Evolutionary conservation across 73 alveolate genomes (phyloP).

Genomic region (Paramecium bursaria): DNA sequence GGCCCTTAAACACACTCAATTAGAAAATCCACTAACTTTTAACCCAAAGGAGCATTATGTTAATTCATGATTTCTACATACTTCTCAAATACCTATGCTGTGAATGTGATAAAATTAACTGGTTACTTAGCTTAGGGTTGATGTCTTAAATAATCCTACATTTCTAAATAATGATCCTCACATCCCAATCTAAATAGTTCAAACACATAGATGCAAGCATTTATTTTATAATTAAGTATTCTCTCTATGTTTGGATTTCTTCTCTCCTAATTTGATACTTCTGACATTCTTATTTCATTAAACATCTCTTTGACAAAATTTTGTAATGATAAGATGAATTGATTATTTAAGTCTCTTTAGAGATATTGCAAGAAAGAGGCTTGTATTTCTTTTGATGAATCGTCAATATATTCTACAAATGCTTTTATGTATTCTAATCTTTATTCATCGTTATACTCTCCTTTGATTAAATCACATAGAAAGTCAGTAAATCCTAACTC

Average conservation of each 20-base stretch:
- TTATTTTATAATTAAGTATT: slow-evolving; percentile 22
- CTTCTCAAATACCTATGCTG: slow-evolving; percentile 68
- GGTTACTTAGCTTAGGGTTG: slow-evolving; percentile 51
- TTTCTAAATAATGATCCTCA: slow-evolving; percentile 64
- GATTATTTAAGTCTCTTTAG: slow-evolving; percentile 41
- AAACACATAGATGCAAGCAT: slow-evolving; percentile 53
- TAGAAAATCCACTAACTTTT: slow-evolving; percentile 46
- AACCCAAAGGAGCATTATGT: slow-evolving; percentile 57
- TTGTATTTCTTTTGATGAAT: slow-evolving; percentile 59
- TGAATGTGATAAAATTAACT: slow-evolving; percentile 38
- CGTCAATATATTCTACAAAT: slow-evolving; percentile 62
- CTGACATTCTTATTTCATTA: slow-evolving; percentile 47
- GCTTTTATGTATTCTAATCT: slow-evolving; percentile 64
- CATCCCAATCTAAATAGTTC: slow-evolving; percentile 62
- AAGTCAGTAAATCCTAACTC: slow-evolving; percentile 64
- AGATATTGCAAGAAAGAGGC: slow-evolving; percentile 54
- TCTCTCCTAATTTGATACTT: slow-evolving; percentile 40
- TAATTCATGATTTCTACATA: slow-evolving; percentile 68
- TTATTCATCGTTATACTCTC: slow-evolving; percentile 50
- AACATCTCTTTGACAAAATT: slow-evolving; percentile 50
- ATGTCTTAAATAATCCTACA: slow-evolving; percentile 61
- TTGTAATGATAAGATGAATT: slow-evolving; percentile 29
- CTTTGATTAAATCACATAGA: slow-evolving; percentile 61
- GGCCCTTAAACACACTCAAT: slow-evolving; percentile 69
- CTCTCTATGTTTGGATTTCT: slow-evolving; percentile 30